Conservation (phyloP, 331 rosid species). For the Spiraea crenata region DNA sequence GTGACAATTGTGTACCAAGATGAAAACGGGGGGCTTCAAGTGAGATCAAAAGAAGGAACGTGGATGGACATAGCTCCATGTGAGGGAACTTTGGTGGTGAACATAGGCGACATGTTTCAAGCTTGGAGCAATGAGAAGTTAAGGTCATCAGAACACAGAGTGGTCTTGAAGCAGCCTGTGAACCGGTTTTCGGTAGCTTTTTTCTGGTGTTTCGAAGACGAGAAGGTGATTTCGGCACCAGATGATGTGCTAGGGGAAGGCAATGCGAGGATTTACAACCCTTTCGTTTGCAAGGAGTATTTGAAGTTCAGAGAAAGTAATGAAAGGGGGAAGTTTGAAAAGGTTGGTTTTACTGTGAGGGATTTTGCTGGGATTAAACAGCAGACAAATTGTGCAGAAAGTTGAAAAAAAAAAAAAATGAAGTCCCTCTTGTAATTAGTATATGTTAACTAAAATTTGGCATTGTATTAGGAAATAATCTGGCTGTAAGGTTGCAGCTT, state of each 20-base stretch:
- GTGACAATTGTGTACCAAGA: slow-evolving; percentile 79
- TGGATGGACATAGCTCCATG: slow-evolving; percentile 83
- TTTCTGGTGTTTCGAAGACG: slow-evolving; percentile 93
- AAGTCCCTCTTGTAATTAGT: slow-evolving; percentile 1
- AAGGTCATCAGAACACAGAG: slow-evolving; percentile 92
- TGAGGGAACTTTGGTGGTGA: slow-evolving; percentile 77
- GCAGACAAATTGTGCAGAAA: slow-evolving; percentile 6
- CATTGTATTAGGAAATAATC: background rate
- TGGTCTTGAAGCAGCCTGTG: slow-evolving; percentile 51
- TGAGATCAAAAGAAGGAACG: slow-evolving; percentile 67
- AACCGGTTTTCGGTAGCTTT: slow-evolving; percentile 80
- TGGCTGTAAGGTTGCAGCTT: background rate
- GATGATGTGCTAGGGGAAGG: slow-evolving; percentile 71
- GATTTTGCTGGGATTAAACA: slow-evolving; percentile 69
- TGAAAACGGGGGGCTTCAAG: slow-evolving; percentile 88
- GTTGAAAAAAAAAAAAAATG: background rate
- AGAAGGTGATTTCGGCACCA: slow-evolving; percentile 68
- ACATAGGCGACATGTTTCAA: slow-evolving; percentile 88
- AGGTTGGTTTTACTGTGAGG: slow-evolving; percentile 82
- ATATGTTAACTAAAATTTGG: background rate
- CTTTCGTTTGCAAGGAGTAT: slow-evolving; percentile 72
- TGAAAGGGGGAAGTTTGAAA: slow-evolving; percentile 84
- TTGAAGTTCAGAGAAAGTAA: slow-evolving; percentile 82
- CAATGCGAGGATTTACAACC: slow-evolving; percentile 44
- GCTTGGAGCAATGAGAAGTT: slow-evolving; percentile 90